Conservation (phyloP, 2,329 filamentous ascomycete species). For the Phialophora chinensis region DNA sequence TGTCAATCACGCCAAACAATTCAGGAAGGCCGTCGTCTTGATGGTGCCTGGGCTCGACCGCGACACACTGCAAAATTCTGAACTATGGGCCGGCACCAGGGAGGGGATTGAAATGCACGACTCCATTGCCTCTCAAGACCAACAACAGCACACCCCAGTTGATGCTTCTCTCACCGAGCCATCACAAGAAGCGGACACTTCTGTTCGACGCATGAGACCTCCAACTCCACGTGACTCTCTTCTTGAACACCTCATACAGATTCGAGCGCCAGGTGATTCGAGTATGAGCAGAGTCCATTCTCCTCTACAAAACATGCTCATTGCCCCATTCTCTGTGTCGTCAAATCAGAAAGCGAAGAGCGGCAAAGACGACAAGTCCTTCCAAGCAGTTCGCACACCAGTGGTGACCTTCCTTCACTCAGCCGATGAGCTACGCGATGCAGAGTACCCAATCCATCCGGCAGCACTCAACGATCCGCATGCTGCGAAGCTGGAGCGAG, state of each 20-base stretch:
- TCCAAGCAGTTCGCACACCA: slow-evolving; percentile 77
- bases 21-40: slow-evolving; percentile 79
- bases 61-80: slow-evolving; percentile 67
- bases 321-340: slow-evolving; percentile 71
- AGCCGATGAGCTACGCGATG: slow-evolving; percentile 75
- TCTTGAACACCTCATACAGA: slow-evolving; percentile 87
- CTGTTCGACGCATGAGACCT: background rate
- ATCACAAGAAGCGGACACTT: background rate
- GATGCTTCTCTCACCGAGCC: background rate
- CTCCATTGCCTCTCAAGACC: background rate
- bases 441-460: slow-evolving; percentile 85
- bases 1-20: slow-evolving; percentile 60
- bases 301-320: slow-evolving; percentile 82
- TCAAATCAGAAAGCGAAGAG: slow-evolving; percentile 67
- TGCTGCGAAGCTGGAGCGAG: slow-evolving; percentile 60
- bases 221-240: slow-evolving; percentile 57
- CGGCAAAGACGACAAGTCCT: slow-evolving; percentile 65
- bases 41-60: slow-evolving; percentile 93
- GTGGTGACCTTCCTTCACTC: slow-evolving; percentile 79
- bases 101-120: background rate
- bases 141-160: background rate
- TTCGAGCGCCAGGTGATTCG: slow-evolving; percentile 85
- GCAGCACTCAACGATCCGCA: slow-evolving; percentile 67
- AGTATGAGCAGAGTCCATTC: slow-evolving; percentile 82
- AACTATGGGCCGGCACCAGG: slow-evolving; percentile 9